Evolutionary conservation across 495 filamentous ascomycete species (phyloP).

Genomic region (Tetracladium setigerum): DNA sequence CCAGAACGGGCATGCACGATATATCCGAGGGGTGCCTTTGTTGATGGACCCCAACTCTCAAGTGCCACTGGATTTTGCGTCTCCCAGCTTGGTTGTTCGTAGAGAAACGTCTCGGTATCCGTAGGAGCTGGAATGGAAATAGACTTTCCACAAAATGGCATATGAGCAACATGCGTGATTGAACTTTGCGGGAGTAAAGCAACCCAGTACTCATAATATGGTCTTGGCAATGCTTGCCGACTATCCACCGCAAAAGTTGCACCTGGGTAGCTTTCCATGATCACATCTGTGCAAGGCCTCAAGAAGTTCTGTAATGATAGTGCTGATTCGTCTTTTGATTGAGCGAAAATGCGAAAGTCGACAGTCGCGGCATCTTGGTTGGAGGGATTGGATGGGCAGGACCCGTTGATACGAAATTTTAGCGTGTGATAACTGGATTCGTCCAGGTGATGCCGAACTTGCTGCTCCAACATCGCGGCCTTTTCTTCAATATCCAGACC

Average conservation of each 20-base stretch:
- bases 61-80: not conserved
- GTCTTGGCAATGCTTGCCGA: conserved; percentile 21
- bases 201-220: conserved; percentile 27
- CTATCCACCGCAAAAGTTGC: conserved; percentile 29
- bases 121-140: conserved; percentile 22
- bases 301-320: conserved; percentile 27
- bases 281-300: conserved; percentile 29
- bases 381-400: conserved; percentile 18
- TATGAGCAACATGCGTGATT: conserved; percentile 23
- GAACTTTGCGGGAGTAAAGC: conserved; percentile 25
- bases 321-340: conserved; percentile 13
- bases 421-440: too few species aligned
- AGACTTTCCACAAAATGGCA: conserved; percentile 9
- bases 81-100: not conserved
- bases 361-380: conserved; percentile 30
- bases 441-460: conserved; percentile 2
- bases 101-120: conserved; percentile 7
- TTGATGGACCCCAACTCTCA: conserved; percentile 16
- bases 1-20: conserved; percentile 38
- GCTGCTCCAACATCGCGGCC: conserved; percentile 7
- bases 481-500: conserved; percentile 22
- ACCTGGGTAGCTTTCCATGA: conserved; percentile 29
- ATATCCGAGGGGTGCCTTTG: conserved; percentile 22
- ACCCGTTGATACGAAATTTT: conserved; percentile 27
- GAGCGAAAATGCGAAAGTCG: conserved; percentile 30